Percentiles rank a stretch among this genome's conserved stretches.
Conservation (phyloP, 805 yeast species). For the Ogataea parapolymorpha region DNA sequence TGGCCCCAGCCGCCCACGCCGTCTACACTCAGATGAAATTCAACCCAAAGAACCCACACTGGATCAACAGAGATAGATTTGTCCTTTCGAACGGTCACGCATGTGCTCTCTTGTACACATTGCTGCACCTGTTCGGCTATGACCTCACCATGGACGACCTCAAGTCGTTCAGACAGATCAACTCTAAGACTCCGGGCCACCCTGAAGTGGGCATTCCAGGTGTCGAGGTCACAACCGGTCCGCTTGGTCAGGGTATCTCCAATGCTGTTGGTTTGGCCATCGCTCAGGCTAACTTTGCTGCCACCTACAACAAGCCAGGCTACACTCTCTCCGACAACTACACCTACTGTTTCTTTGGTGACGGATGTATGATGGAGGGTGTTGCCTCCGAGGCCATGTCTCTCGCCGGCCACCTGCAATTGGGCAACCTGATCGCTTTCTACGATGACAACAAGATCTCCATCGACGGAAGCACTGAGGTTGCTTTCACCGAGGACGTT, state of each 20-base stretch:
- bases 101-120: slow-evolving; percentile 80
- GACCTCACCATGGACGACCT: slow-evolving; percentile 78
- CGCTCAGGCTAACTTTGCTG: slow-evolving; percentile 90
- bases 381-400: slow-evolving; percentile 92
- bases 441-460: slow-evolving; percentile 97
- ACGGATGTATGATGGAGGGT: slow-evolving; percentile 98
- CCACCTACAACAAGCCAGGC: slow-evolving; percentile 89
- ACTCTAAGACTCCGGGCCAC: slow-evolving; percentile 95
- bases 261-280: slow-evolving; percentile 96
- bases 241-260: slow-evolving; percentile 96
- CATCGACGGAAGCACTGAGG: slow-evolving; percentile 88
- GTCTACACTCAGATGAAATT: slow-evolving; percentile 76
- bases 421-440: slow-evolving; percentile 89
- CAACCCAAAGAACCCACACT: slow-evolving; percentile 87
- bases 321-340: slow-evolving; percentile 66
- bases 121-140: slow-evolving; percentile 85
- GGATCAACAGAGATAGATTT: slow-evolving; percentile 95
- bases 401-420: slow-evolving; percentile 92
- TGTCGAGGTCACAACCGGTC: slow-evolving; percentile 97
- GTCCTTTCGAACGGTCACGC: slow-evolving; percentile 97
- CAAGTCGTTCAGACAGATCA: slow-evolving; percentile 84
- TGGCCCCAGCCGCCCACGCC: slow-evolving; percentile 94
- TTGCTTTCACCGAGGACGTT: slow-evolving; percentile 93
- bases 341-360: slow-evolving; percentile 86
- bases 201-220: slow-evolving; percentile 92